Evolutionary conservation across 495 filamentous ascomycete genomes (phyloP).

Genomic region (Podospora australis): DNA sequence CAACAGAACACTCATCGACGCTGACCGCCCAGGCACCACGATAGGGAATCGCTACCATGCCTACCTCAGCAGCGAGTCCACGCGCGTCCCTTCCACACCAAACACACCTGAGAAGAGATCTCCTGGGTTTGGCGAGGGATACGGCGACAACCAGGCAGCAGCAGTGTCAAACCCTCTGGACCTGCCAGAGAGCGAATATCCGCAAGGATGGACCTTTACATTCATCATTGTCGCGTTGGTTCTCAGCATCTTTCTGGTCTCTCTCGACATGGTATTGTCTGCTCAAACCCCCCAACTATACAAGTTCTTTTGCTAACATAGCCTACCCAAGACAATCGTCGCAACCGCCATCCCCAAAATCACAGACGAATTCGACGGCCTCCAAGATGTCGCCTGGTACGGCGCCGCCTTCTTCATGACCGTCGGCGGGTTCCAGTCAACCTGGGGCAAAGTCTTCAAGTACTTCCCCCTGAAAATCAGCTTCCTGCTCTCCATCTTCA

Average conservation of each 20-base stretch:
- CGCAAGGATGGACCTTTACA: conserved; percentile 26
- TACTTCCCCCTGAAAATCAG: conserved; percentile 37
- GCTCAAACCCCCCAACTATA: neutral
- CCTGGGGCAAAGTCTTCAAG: conserved; percentile 36
- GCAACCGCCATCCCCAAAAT: conserved; percentile 5
- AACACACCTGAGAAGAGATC: too few relatives aligned
- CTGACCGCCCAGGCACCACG: neutral
- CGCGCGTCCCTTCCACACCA: neutral
- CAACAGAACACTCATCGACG: neutral
- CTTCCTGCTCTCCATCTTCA: conserved; percentile 36
- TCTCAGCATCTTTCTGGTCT: conserved; percentile 44
- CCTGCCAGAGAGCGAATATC: conserved; percentile 25
- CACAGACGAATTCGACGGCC: conserved; percentile 1
- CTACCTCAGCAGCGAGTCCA: neutral
- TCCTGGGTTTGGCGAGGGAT: too few relatives aligned
- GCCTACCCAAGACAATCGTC: conserved; percentile 2
- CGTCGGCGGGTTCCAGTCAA: conserved; percentile 37
- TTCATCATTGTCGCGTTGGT: conserved; percentile 41
- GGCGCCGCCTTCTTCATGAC: conserved; percentile 46
- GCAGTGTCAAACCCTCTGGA: neutral
- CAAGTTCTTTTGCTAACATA: neutral
- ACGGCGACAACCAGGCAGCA: too few relatives aligned
- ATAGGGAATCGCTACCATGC: conserved; percentile 1
- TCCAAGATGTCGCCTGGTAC: conserved; percentile 41
- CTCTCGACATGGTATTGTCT: conserved; percentile 40